phyloP scores from a whole-genome alignment of 495 filamentous ascomycete genomes.

The Endocarpon pusillum region DNA sequence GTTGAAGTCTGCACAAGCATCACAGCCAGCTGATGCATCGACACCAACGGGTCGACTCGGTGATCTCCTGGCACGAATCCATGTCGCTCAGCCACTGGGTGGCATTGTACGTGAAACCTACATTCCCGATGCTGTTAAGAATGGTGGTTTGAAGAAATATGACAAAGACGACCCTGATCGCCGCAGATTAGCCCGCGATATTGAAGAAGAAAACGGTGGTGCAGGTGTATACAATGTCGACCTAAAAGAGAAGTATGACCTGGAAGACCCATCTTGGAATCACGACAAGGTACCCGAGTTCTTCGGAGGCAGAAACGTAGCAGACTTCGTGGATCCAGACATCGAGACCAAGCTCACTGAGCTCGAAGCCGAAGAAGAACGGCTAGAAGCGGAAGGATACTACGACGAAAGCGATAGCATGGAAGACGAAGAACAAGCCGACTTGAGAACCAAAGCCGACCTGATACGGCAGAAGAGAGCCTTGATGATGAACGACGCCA shows the following conservation, averaged over 20 bases:
- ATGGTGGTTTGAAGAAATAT: constrained; percentile 69
- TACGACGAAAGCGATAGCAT: constrained; percentile 52
- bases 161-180: constrained; percentile 75
- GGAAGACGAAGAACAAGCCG: constrained; percentile 71
- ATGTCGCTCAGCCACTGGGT: constrained; percentile 81
- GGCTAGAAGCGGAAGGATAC: constrained; percentile 68
- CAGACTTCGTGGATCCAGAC: constrained; percentile 91
- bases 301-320: constrained; percentile 86
- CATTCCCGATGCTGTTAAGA: constrained; percentile 73
- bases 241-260: constrained; percentile 66
- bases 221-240: constrained; percentile 92
- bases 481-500: constrained; percentile 77
- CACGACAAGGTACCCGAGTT: constrained; percentile 89
- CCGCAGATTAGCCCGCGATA: constrained; percentile 60
- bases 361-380: constrained; percentile 88
- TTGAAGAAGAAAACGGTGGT: constrained; percentile 85
- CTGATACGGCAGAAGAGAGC: constrained; percentile 83
- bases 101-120: constrained; percentile 63
- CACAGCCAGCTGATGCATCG: no score
- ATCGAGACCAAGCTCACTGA: constrained; percentile 83
- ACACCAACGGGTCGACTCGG: constrained; percentile 63
- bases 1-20: constrained; percentile 76
- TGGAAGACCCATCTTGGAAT: constrained; percentile 81
- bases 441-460: constrained; percentile 78
- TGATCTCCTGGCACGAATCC: constrained; percentile 82